These are phyloP conservation scores for Phytophthora europaea DNA, from an alignment of 352 stramenopile genomes.

Conservation along the genomic window DNA sequence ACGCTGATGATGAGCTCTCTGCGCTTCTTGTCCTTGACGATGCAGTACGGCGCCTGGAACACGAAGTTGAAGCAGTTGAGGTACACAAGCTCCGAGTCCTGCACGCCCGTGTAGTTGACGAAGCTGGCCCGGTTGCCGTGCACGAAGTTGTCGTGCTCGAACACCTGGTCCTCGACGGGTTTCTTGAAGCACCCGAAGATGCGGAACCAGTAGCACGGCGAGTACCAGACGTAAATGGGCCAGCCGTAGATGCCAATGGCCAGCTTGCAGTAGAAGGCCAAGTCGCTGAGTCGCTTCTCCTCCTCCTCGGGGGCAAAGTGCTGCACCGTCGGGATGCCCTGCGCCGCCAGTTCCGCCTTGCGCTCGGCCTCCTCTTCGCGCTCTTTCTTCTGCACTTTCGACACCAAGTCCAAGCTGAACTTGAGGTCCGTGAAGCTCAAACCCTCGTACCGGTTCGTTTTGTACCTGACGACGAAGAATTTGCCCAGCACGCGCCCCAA, in stretches of 20 bases:
- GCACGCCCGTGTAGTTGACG: constrained; percentile 75
- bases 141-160: constrained; percentile 74
- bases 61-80: constrained; percentile 85
- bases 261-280: constrained; percentile 73
- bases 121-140: constrained; percentile 76
- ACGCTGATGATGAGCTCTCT: constrained; percentile 82
- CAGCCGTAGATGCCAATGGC: constrained; percentile 86
- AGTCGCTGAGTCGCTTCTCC: constrained; percentile 54
- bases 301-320: constrained; percentile 57
- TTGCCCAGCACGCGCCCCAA: constrained; percentile 73
- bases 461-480: constrained; percentile 82
- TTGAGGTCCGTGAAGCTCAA: constrained; percentile 79
- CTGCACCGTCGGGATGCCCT: constrained; percentile 30
- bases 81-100: constrained; percentile 71
- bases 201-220: constrained; percentile 75
- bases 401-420: constrained; percentile 76
- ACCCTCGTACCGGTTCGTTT: constrained; percentile 68
- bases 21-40: constrained; percentile 71
- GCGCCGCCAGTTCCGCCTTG: constrained; percentile 34
- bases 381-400: constrained; percentile 65
- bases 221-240: constrained; percentile 84
- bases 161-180: constrained; percentile 51
- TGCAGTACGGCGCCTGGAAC: constrained; percentile 80
- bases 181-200: constrained; percentile 69
- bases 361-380: constrained; percentile 44